phyloP scores from a whole-genome alignment of 1,284 basidiomycete genomes.

The Malassezia equina region DNA sequence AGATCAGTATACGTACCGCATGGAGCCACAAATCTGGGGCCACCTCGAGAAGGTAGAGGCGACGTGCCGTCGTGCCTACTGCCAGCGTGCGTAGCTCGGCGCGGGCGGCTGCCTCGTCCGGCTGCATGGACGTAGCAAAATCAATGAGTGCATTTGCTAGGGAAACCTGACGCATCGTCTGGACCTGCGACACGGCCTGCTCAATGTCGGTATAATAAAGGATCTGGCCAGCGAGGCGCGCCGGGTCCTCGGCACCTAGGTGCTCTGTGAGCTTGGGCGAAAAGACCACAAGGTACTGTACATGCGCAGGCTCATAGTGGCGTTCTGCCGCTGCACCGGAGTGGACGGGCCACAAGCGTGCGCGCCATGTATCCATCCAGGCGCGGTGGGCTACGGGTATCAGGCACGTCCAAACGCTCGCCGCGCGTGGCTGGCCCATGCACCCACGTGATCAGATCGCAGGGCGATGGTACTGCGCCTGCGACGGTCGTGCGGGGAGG shows the following conservation, averaged over 20 bases:
- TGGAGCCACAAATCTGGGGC: constrained; percentile 15
- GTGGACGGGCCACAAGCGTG: not conserved
- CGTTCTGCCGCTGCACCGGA: not conserved
- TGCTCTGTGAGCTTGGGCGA: constrained; percentile 6
- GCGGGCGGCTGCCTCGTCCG: not conserved
- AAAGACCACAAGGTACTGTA: constrained; percentile 13
- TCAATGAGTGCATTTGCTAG: constrained; percentile 15
- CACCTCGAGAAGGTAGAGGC: constrained; percentile 12
- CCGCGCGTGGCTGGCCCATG: constrained; percentile 4
- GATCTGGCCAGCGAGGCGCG: constrained; percentile 10
- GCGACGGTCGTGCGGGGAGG: constrained; percentile 8
- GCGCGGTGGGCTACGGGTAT: not conserved
- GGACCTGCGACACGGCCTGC: constrained; percentile 9
- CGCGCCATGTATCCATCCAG: not conserved
- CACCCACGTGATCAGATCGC: constrained; percentile 1
- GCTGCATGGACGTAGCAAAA: constrained; percentile 4
- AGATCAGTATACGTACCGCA: not conserved
- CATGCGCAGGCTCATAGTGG: constrained; percentile 14
- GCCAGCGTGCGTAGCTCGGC: not conserved
- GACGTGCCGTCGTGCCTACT: not conserved
- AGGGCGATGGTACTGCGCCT: constrained; percentile 6
- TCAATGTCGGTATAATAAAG: constrained; percentile 10
- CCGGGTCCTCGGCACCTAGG: constrained; percentile 8
- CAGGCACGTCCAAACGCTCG: not conserved
- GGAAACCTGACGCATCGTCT: constrained; percentile 11